Base-by-base conservation (phyloP, 2,329 filamentous ascomycete genomes). In the Apiospora sp. region DNA sequence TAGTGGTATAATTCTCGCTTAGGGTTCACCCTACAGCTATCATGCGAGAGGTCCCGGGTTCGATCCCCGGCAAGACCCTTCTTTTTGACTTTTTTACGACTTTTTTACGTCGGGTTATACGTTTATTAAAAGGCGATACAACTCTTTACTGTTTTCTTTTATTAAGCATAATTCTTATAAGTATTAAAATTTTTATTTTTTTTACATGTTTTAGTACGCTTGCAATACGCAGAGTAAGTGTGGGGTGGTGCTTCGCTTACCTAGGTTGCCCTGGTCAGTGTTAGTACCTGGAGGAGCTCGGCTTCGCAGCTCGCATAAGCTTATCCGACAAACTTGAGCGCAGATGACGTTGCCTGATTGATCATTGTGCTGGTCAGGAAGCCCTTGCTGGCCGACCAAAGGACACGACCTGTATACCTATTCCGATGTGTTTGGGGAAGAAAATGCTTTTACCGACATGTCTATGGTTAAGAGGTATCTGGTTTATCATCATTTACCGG, bases 1-100 rank as follows among this genome's bases (percentile, higher is more conserved):
- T 70, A 70, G 68, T 58, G 68, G 68, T 70, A 70, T 70, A 70
- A 70, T 70, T 70, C 68, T 51, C 68, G 68, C 68, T 70, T 70
- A 70, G 68, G 68, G 68, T 54, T 43, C 37, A 70, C 46, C 48
- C 46, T 54, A 8, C 41, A n/a, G 37, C 46, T 70, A 2, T 37
- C 43, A 70, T 70, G 68, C 68, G 68, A 51, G 68, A 70, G 68
- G 68, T 70, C 68, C 68, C 68, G 68, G 68, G 68, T 70, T 70
- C 68, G 68, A 70, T 70, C 48, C 68, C 68, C 68, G 68, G 68
- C 68, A 51, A 70, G 68, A 70, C 68, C 68, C 68, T 58, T 13
- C 19, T 24, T 70, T 70, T 70, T 58, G 22, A 3, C 8, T 43
- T 70, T 27, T 27, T n/a, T n/a, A n/a, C n/a, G n/a, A n/a, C n/a